Evolutionary conservation across 306 rosid species (phyloP), one percentile per base, ranked within the genome.

Genomic region (Neltuma alba): DNA sequence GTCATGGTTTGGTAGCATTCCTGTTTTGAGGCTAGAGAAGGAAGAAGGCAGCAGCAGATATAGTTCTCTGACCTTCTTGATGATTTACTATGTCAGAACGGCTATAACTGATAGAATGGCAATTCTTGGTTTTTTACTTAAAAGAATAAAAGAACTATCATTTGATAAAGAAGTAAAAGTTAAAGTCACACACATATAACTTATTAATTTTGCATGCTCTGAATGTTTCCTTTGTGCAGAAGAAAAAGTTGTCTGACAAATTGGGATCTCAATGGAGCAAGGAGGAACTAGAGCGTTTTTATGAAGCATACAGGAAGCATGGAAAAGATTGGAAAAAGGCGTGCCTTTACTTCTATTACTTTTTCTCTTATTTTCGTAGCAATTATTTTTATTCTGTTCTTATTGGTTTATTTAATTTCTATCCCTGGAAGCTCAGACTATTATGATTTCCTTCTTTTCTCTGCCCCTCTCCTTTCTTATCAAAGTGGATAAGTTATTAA

Each of bases 261-360:
- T 79, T 92, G 81, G 99, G 99, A 85, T 78, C 93, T 58, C 93
- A 87, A 78, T 94, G 99, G 99, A 91, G 84, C 85, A 87, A 87
- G 85, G 93, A 81, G 83, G 99, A 94, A 78, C 82, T 94, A 65
- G 81, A 83, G 87, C 84, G 74, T 13, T 94, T 94, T 86, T 94
- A 94, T 84, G 97, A 92, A 64, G 97, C 92, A 20, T 94, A 94
- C 82, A 80, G 99, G 76, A 92, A 87, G 79, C 83, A 86, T 28
- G 99, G 97, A 52, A 88, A 86, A 61, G 93, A 94, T 81, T 94
- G 99, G 99, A 87, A 84, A 91, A 94, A 86, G 92, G 99, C 89
- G 65, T 64, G 78, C 27, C 52, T 37, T 21, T 42, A 65, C 47
- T 67, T 54, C 55, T 76, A 72, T 63, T 64, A 73, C 42, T 48